Conservation (phyloP, 2,329 filamentous ascomycete genomes). For the Talaromyces rugulosus region DNA sequence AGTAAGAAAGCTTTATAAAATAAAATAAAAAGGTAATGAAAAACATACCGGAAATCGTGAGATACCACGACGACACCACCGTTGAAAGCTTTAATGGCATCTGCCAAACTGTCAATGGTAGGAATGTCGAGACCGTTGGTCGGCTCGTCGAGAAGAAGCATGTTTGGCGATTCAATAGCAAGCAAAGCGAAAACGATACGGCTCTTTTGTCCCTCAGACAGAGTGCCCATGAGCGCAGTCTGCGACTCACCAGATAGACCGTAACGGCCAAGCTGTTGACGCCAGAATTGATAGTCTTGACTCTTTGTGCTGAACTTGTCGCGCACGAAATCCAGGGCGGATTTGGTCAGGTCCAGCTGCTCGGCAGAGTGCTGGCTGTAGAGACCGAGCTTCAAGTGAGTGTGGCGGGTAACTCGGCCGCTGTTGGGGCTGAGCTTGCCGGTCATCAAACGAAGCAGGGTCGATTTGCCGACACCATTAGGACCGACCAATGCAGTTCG, state of each 20-base stretch:
- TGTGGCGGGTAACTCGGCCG: slow-evolving; percentile 83
- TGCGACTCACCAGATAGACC: slow-evolving; percentile 90
- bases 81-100: slow-evolving; percentile 93
- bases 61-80: slow-evolving; percentile 97
- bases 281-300: slow-evolving; percentile 99
- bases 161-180: slow-evolving; percentile 94
- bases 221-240: slow-evolving; percentile 94
- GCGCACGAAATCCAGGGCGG: slow-evolving; percentile 91
- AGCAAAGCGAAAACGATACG: slow-evolving; percentile 97
- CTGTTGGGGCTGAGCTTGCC: slow-evolving; percentile 82
- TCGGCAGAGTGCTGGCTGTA: slow-evolving; percentile 99
- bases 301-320: slow-evolving; percentile 87
- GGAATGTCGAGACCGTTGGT: slow-evolving; percentile 99
- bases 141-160: slow-evolving; percentile 95
- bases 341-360: slow-evolving; percentile 97
- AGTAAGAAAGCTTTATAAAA: slow-evolving; percentile 14
- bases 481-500: slow-evolving; percentile 94
- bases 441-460: slow-evolving; percentile 91
- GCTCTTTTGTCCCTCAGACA: slow-evolving; percentile 96
- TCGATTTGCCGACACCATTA: slow-evolving; percentile 99
- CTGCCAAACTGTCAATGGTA: slow-evolving; percentile 93
- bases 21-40: slow-evolving; percentile 8
- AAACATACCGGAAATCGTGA: slow-evolving; percentile 91
- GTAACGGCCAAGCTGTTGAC: slow-evolving; percentile 92
- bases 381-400: slow-evolving; percentile 95